Percentiles rank a stretch among this genome's conserved stretches.
Conservation (phyloP, 2,329 filamentous ascomycete species). For the Beauveria pseudobassiana region DNA sequence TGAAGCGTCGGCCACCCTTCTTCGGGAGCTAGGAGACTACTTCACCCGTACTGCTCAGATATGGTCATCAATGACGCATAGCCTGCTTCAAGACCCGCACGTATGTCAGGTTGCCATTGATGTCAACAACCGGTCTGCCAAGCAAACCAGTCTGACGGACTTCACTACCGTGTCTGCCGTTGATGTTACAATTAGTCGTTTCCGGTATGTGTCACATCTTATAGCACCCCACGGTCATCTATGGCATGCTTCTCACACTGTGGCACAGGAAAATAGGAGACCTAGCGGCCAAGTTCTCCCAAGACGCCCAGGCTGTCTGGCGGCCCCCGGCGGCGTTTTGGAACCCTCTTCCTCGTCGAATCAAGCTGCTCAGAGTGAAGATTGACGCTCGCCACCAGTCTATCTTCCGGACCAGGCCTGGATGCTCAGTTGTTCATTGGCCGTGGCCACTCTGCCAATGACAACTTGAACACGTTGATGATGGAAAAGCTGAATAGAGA, state of each 20-base stretch:
- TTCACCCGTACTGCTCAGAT: slow-evolving; percentile 25
- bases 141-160: slow-evolving; percentile 21
- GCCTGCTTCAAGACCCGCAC: slow-evolving; percentile 24
- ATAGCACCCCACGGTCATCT: neutral
- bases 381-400: neutral
- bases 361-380: neutral
- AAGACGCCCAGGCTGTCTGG: slow-evolving; percentile 27
- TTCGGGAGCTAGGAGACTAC: slow-evolving; percentile 30
- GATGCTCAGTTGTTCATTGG: neutral
- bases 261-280: slow-evolving; percentile 26
- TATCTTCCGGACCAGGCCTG: neutral
- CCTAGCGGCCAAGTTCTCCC: slow-evolving; percentile 26
- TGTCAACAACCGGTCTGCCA: slow-evolving; percentile 21
- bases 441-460: neutral
- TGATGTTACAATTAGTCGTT: slow-evolving; percentile 25
- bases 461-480: neutral
- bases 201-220: slow-evolving; percentile 22
- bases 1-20: slow-evolving; percentile 20
- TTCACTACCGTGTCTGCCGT: slow-evolving; percentile 22
- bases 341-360: neutral
- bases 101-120: slow-evolving; percentile 22
- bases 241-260: neutral
- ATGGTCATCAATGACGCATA: slow-evolving; percentile 27
- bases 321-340: slow-evolving; percentile 7
- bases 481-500: neutral